phyloP scores from a whole-genome alignment of 306 rosid genomes.

The Quercus wislizeni region DNA sequence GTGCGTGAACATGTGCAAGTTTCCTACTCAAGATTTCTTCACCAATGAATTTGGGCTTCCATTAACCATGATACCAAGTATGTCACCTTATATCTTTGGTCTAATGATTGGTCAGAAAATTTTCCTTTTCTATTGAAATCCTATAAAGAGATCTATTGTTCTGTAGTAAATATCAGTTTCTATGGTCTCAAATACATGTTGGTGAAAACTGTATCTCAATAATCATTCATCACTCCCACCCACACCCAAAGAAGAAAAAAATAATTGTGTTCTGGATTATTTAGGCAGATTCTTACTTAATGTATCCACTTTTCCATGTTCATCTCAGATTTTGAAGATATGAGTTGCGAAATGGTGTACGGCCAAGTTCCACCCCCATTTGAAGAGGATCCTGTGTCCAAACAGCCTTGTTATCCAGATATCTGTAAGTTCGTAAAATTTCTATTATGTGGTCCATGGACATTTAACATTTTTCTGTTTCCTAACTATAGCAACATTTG shows the following conservation, averaged over 20 bases:
- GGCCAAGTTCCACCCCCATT: conserved; percentile 80
- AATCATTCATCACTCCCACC: no score
- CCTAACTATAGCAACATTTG: conserved; percentile 21
- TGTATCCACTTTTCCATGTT: background rate
- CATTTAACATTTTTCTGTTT: conserved; percentile 1
- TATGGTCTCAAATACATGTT: background rate
- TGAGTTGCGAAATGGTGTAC: conserved; percentile 96
- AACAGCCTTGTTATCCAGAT: conserved; percentile 71
- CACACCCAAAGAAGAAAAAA: background rate
- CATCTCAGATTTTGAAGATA: conserved; percentile 86
- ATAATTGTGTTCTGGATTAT: background rate
- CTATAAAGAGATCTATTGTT: background rate
- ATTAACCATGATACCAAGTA: conserved; percentile 93
- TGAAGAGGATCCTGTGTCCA: conserved; percentile 87
- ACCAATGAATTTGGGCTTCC: conserved; percentile 96
- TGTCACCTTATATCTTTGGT: conserved; percentile 12
- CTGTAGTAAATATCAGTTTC: background rate
- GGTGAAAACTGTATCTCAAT: background rate
- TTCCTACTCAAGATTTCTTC: conserved; percentile 97
- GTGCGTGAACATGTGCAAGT: conserved; percentile 99
- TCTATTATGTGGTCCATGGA: conserved; percentile 1
- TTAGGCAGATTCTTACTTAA: background rate
- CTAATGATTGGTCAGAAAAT: background rate
- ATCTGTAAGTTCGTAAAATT: conserved; percentile 51
- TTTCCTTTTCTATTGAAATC: background rate